A percentile compares a stretch with the other conserved stretches of the same genome.
These are phyloP conservation scores for Eucalyptus regnans DNA, from an alignment of 345 rosid genomes.

Conservation along the genomic window DNA sequence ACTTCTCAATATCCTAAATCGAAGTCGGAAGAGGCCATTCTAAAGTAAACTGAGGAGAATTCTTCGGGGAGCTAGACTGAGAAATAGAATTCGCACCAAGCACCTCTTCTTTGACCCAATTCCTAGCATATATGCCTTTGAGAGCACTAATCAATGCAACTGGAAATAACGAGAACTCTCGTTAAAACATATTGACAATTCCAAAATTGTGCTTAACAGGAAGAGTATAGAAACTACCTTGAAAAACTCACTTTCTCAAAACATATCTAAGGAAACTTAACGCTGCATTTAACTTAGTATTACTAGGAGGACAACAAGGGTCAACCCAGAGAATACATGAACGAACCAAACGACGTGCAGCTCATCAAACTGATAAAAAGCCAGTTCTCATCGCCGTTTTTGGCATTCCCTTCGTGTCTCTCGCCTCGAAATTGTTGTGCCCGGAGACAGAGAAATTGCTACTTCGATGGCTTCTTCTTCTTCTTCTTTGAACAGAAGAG, in stretches of 20 bases:
- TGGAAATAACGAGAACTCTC: not conserved
- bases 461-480: too few species aligned
- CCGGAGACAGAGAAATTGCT: not conserved
- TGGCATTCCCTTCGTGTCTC: not conserved
- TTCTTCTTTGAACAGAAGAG: not conserved
- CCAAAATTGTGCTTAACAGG: not conserved
- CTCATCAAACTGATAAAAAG: not conserved
- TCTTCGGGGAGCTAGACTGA: not conserved
- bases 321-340: not conserved
- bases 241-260: not conserved
- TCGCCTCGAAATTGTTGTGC: not conserved
- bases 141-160: not conserved
- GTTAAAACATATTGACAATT: not conserved
- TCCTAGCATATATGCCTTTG: not conserved
- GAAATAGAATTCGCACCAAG: not conserved
- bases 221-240: not conserved
- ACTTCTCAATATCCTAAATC: not conserved
- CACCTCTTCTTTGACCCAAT: not conserved
- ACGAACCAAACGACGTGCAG: not conserved
- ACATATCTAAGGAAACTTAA: not conserved
- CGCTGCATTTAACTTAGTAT: not conserved
- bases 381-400: not conserved
- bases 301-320: not conserved
- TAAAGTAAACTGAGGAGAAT: not conserved
- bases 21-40: not conserved